phyloP scores from a whole-genome alignment of 331 rosid genomes.

The Acacia pycnantha region DNA sequence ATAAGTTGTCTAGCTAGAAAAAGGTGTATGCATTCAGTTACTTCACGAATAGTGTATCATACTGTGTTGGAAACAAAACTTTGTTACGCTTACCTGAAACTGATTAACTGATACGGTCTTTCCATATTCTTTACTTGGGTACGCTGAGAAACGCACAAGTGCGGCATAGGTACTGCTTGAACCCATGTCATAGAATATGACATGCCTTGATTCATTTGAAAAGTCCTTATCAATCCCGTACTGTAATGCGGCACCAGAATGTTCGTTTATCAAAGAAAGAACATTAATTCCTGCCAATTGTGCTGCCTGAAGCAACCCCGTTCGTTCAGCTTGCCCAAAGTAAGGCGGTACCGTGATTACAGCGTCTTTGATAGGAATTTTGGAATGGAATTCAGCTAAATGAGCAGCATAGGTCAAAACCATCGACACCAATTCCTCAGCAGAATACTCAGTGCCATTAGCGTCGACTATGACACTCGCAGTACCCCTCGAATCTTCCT shows the following conservation, averaged over 20 bases:
- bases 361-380: slow-evolving; percentile 72
- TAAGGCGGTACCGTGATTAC: slow-evolving; percentile 93
- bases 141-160: slow-evolving; percentile 79
- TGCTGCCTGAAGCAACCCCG: slow-evolving; percentile 78
- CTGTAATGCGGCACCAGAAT: slow-evolving; percentile 96
- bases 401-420: slow-evolving; percentile 57
- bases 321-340: slow-evolving; percentile 90
- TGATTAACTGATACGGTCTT: slow-evolving; percentile 78
- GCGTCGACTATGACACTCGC: slow-evolving; percentile 57
- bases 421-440: slow-evolving; percentile 88
- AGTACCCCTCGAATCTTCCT: slow-evolving; percentile 66
- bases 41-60: not conserved
- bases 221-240: slow-evolving; percentile 96
- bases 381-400: slow-evolving; percentile 87
- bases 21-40: not conserved
- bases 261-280: slow-evolving; percentile 81
- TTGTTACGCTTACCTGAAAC: slow-evolving; percentile 64
- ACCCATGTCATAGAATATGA: slow-evolving; percentile 94
- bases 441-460: slow-evolving; percentile 47
- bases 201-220: slow-evolving; percentile 78
- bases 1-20: not conserved
- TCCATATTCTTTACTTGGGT: slow-evolving; percentile 77
- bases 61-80: not conserved
- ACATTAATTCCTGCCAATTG: slow-evolving; percentile 82
- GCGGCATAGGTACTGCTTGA: slow-evolving; percentile 88